phyloP scores from a whole-genome alignment of 75 land plant species.

The Pinus taeda region DNA sequence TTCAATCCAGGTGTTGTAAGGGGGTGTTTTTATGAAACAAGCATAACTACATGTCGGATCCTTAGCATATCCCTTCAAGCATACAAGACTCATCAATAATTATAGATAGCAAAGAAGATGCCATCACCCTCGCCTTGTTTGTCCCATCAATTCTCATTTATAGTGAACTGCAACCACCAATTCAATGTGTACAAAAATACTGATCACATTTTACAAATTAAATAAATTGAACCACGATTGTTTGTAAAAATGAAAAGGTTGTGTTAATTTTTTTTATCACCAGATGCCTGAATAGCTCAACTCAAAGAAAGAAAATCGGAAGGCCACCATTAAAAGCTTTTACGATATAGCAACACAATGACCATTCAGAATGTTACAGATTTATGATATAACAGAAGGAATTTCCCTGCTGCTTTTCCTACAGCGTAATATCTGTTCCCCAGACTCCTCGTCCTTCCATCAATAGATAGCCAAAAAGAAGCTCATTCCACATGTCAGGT shows the following conservation, averaged over 20 bases:
- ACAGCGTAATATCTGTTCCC: neutral
- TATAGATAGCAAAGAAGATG: neutral
- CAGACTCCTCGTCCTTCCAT: neutral
- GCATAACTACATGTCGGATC: neutral
- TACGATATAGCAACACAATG: neutral
- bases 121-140: neutral
- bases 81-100: neutral
- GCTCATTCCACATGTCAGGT: conserved; percentile 92
- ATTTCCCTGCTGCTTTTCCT: neutral
- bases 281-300: neutral
- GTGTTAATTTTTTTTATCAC: neutral
- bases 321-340: neutral
- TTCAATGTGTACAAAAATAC: too few relatives aligned
- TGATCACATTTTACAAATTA: too few relatives aligned
- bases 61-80: neutral
- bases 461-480: conserved; percentile 52
- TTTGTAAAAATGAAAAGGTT: neutral
- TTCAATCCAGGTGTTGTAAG: neutral
- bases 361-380: neutral
- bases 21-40: neutral
- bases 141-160: too few relatives aligned
- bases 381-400: neutral
- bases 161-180: too few relatives aligned
- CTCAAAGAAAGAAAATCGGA: too few relatives aligned
- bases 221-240: neutral